Conservation (phyloP, 2,329 filamentous ascomycete species). For the Ramularia endophylla region DNA sequence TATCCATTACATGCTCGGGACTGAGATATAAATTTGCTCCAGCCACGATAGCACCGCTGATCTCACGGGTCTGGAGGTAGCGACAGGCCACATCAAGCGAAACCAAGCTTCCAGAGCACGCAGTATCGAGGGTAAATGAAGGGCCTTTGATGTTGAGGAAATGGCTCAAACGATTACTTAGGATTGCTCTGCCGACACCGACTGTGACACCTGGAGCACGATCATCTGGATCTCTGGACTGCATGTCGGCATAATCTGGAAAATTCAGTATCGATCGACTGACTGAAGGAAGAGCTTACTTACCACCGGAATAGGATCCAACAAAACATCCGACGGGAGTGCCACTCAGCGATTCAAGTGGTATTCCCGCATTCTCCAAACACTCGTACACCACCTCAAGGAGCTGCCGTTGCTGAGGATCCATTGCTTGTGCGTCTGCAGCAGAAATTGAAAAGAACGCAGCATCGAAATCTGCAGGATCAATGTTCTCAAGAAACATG, state of each 20-base stretch:
- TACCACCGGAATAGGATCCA: not conserved
- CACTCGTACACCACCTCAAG: conserved; percentile 6
- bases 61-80: conserved; percentile 7
- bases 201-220: conserved; percentile 16
- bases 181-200: conserved; percentile 27
- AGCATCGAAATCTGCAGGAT: not conserved
- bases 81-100: conserved; percentile 13
- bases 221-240: conserved; percentile 1
- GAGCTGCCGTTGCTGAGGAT: conserved; percentile 5
- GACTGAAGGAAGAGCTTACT: not conserved
- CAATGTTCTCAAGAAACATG: not conserved
- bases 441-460: not conserved
- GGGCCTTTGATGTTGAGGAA: conserved; percentile 15
- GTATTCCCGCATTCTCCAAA: not conserved
- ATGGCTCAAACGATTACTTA: conserved; percentile 1
- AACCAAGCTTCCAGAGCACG: conserved; percentile 8
- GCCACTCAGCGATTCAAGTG: not conserved
- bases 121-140: conserved; percentile 13
- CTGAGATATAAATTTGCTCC: conserved; percentile 24
- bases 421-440: not conserved
- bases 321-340: not conserved
- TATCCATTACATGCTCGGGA: conserved; percentile 6
- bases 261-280: no score
- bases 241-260: conserved; percentile 1
- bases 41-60: conserved; percentile 7